Evolutionary conservation across 345 rosid genomes (phyloP).

Genomic region (Mercurialis annua): DNA sequence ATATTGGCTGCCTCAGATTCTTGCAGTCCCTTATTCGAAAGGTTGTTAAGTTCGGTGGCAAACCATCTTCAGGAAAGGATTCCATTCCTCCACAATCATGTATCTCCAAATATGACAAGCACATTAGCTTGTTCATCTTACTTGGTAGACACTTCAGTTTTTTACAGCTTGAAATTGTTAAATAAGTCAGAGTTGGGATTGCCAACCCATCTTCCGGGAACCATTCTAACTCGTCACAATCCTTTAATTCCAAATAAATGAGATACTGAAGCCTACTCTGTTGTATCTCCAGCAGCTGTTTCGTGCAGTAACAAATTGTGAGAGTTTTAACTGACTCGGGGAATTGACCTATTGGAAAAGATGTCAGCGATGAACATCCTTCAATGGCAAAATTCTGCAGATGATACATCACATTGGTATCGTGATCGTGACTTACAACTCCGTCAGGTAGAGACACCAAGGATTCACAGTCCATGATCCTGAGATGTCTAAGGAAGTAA

Average conservation of each 20-base stretch:
- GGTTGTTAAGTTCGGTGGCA: conserved; percentile 25
- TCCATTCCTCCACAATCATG: conserved; percentile 5
- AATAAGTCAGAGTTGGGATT: conserved; percentile 8
- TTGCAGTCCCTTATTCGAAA: conserved; percentile 17
- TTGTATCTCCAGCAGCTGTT: not conserved
- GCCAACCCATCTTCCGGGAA: conserved; percentile 23
- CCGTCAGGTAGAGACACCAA: conserved; percentile 5
- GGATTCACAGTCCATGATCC: conserved; percentile 13
- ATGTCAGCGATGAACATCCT: conserved; percentile 1
- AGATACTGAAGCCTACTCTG: conserved; percentile 14
- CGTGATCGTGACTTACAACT: not conserved
- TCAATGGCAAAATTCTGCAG: conserved; percentile 3
- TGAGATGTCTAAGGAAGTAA: not conserved
- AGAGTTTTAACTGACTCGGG: conserved; percentile 5
- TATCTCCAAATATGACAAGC: not conserved
- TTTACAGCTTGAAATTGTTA: conserved; percentile 7
- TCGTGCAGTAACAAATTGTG: not conserved
- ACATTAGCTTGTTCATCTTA: conserved; percentile 17
- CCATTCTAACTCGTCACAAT: conserved; percentile 17
- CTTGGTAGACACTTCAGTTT: conserved; percentile 23
- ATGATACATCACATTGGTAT: not conserved
- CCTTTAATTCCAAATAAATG: conserved; percentile 8
- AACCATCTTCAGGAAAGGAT: conserved; percentile 27
- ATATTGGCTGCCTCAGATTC: conserved; percentile 15
- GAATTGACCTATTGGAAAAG: conserved; percentile 3